Percentiles rank a stretch among this genome's conserved stretches.
Evolutionary conservation across 2,329 filamentous ascomycete genomes (phyloP).

Genomic region (Colletotrichum paranaense): DNA sequence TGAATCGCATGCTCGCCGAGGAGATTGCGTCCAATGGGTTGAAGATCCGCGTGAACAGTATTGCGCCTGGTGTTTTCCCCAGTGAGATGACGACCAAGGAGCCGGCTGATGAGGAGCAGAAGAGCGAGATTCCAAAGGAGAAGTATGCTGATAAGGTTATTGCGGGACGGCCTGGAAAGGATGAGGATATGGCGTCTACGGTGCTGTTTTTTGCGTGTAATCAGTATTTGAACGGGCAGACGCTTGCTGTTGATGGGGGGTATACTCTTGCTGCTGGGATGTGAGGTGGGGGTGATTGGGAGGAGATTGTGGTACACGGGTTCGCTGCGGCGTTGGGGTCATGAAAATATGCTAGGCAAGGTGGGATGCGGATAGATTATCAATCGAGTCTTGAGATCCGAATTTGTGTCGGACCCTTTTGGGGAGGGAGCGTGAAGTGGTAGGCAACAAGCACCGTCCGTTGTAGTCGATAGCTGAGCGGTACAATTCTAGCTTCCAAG

Average conservation of each 20-base stretch:
- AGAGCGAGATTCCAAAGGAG: conserved; percentile 68
- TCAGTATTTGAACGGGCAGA: conserved; percentile 58
- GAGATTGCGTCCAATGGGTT: conserved; percentile 70
- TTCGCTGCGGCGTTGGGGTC: not conserved
- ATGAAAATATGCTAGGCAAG: rapidly evolving
- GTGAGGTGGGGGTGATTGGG: conserved; percentile 34
- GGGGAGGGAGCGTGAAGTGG: too few species aligned
- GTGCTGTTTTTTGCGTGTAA: conserved; percentile 66
- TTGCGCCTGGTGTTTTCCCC: conserved; percentile 77
- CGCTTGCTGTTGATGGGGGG: conserved; percentile 56
- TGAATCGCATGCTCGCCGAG: conserved; percentile 71
- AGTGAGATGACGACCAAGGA: conserved; percentile 76
- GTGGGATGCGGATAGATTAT: too few species aligned
- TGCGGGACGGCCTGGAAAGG: conserved; percentile 73
- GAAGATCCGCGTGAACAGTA: conserved; percentile 76
- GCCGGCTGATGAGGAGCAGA: conserved; percentile 59
- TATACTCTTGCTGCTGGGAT: conserved; percentile 53
- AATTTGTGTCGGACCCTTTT: too few species aligned
- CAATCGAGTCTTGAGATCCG: too few species aligned
- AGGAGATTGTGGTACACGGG: not conserved
- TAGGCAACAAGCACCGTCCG: too few species aligned
- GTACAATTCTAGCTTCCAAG: too few species aligned
- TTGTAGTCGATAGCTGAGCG: too few species aligned
- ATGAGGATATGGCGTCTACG: conserved; percentile 76
- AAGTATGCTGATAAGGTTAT: conserved; percentile 72